Conservation (phyloP, 1,284 basidiomycete genomes). For the Stereum hirsutum region DNA sequence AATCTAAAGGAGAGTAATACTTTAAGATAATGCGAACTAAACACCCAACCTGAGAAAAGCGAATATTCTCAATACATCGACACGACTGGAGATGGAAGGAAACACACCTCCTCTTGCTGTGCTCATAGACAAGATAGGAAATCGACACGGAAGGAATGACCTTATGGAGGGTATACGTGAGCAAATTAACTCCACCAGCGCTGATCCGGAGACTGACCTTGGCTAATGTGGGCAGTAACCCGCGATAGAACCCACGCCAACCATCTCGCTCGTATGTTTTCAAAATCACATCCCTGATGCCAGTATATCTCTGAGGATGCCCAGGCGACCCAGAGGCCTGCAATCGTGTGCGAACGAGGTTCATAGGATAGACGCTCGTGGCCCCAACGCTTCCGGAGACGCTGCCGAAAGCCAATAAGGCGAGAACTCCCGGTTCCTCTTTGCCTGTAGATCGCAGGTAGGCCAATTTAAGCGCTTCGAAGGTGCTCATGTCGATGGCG, state of each 20-base stretch:
- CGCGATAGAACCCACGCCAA: constrained; percentile 93
- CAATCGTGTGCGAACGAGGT: constrained; percentile 88
- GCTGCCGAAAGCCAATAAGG: constrained; percentile 80
- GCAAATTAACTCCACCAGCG: constrained; percentile 14
- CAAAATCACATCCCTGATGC: constrained; percentile 78
- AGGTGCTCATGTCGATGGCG: constrained; percentile 94
- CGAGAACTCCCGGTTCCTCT: constrained; percentile 79
- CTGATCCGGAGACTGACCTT: constrained; percentile 48
- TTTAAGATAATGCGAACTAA: constrained; percentile 21
- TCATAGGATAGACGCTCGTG: constrained; percentile 86
- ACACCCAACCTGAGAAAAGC: constrained; percentile 32
- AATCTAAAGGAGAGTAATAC: too few relatives aligned
- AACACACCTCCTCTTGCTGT: constrained; percentile 67
- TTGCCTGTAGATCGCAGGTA: constrained; percentile 75
- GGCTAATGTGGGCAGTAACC: constrained; percentile 82
- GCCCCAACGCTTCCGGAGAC: constrained; percentile 89
- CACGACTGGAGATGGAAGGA: background rate
- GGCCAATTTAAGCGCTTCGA: constrained; percentile 82
- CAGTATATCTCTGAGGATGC: constrained; percentile 84
- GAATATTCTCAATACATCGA: constrained; percentile 5
- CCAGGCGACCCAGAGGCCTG: constrained; percentile 94
- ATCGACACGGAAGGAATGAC: constrained; percentile 93
- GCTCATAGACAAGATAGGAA: constrained; percentile 87
- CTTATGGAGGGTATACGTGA: constrained; percentile 26
- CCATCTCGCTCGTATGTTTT: constrained; percentile 86